These are phyloP conservation scores for Trichoderma endophyticum DNA, from an alignment of 2,329 filamentous ascomycete species.

Conservation along the genomic window DNA sequence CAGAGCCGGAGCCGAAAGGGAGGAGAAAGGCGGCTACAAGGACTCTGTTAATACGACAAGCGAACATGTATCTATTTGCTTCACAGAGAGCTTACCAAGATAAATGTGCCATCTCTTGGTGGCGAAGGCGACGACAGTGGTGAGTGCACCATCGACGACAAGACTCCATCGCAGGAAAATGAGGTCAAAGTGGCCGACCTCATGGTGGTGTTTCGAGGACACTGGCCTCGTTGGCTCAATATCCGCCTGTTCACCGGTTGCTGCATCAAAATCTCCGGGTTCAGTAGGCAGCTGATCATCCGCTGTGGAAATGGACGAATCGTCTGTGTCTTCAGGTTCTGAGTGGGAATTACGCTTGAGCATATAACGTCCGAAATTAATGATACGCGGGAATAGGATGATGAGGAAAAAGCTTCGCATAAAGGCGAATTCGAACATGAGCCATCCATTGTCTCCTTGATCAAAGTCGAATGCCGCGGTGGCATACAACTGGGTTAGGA, in stretches of 20 bases:
- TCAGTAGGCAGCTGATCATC: slow-evolving; percentile 32
- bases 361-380: slow-evolving; percentile 41
- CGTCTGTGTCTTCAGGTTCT: neutral
- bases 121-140: slow-evolving; percentile 60
- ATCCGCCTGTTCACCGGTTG: slow-evolving; percentile 39
- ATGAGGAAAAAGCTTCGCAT: slow-evolving; percentile 55
- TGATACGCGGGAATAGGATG: slow-evolving; percentile 52
- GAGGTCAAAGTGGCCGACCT: slow-evolving; percentile 61
- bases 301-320: neutral
- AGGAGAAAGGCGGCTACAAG: slow-evolving; percentile 58
- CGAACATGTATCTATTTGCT: no score
- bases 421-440: slow-evolving; percentile 55
- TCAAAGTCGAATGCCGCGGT: slow-evolving; percentile 53
- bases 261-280: slow-evolving; percentile 42
- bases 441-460: slow-evolving; percentile 54
- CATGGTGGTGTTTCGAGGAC: slow-evolving; percentile 34
- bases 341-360: neutral
- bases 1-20: slow-evolving; percentile 66
- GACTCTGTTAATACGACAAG: neutral
- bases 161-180: slow-evolving; percentile 65
- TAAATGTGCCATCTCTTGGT: slow-evolving; percentile 67
- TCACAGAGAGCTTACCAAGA: slow-evolving; percentile 40
- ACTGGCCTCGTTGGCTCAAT: slow-evolving; percentile 42
- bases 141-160: slow-evolving; percentile 62
- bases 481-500: slow-evolving; percentile 59